phyloP scores from a whole-genome alignment of 2,329 filamentous ascomycete species.

The Cytospora paraplurivora region DNA sequence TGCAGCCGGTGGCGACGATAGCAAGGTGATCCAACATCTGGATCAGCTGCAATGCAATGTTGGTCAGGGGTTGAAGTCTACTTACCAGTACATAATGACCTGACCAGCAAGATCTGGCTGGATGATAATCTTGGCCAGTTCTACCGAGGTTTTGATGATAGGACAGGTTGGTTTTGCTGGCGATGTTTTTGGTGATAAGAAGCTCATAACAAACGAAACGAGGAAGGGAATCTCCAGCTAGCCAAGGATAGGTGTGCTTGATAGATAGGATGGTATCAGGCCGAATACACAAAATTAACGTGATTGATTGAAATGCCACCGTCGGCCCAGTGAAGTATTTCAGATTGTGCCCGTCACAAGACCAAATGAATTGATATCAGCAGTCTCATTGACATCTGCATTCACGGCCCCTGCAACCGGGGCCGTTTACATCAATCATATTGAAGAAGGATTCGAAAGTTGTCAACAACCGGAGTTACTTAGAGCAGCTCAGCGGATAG shows the following conservation, averaged over 20 bases:
- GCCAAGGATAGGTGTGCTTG: neutral
- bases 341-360: neutral
- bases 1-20: neutral
- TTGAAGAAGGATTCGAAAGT: too few relatives aligned
- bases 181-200: neutral
- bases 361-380: neutral
- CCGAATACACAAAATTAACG: neutral
- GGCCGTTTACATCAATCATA: too few relatives aligned
- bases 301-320: neutral
- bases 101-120: neutral
- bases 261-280: neutral
- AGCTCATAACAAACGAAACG: neutral
- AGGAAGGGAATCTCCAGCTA: neutral
- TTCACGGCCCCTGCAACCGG: neutral
- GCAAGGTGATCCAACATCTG: neutral
- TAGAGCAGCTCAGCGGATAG: too few relatives aligned
- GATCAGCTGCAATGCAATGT: neutral
- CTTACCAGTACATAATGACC: neutral
- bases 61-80: neutral
- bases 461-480: too few relatives aligned
- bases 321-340: neutral
- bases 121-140: neutral
- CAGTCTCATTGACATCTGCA: neutral
- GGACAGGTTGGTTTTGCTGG: too few relatives aligned
- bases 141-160: too few relatives aligned